phyloP scores from a whole-genome alignment of 1,284 basidiomycete species.

The Rhizoctonia solani region DNA sequence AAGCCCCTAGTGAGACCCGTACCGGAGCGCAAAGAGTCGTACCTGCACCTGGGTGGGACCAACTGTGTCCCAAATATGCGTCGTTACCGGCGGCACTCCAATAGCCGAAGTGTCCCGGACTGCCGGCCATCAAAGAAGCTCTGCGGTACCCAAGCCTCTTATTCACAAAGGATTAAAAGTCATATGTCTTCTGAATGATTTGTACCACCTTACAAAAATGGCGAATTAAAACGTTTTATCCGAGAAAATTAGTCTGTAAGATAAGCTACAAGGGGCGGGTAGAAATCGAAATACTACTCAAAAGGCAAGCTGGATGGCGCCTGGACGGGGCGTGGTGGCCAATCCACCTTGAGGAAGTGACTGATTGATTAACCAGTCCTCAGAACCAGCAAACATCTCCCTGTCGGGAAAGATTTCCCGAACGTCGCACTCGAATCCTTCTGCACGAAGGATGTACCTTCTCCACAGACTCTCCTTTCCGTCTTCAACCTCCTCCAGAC shows the following conservation, averaged over 20 bases:
- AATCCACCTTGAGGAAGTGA: background rate
- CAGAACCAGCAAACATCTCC: slow-evolving; percentile 15
- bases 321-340: slow-evolving; percentile 24
- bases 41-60: background rate
- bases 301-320: slow-evolving; percentile 23
- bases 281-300: slow-evolving; percentile 1
- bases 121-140: too few relatives aligned
- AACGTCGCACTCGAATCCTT: slow-evolving; percentile 24
- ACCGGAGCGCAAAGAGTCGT: background rate
- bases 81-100: slow-evolving; percentile 6
- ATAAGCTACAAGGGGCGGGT: background rate
- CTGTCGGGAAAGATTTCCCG: slow-evolving; percentile 19
- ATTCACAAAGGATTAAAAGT: background rate
- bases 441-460: slow-evolving; percentile 16
- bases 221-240: background rate
- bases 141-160: too few relatives aligned
- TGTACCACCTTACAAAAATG: background rate
- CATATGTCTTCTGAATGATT: background rate
- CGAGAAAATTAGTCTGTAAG: background rate
- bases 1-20: slow-evolving; percentile 8
- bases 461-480: slow-evolving; percentile 21
- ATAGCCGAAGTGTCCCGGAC: background rate
- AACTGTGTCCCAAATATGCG: slow-evolving; percentile 16
- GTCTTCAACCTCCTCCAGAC: slow-evolving; percentile 4
- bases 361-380: slow-evolving; percentile 1